A percentile compares a stretch with the other conserved stretches of the same genome.
Conservation (phyloP, 2,329 filamentous ascomycete genomes). For the Cladophialophora psammophila region DNA sequence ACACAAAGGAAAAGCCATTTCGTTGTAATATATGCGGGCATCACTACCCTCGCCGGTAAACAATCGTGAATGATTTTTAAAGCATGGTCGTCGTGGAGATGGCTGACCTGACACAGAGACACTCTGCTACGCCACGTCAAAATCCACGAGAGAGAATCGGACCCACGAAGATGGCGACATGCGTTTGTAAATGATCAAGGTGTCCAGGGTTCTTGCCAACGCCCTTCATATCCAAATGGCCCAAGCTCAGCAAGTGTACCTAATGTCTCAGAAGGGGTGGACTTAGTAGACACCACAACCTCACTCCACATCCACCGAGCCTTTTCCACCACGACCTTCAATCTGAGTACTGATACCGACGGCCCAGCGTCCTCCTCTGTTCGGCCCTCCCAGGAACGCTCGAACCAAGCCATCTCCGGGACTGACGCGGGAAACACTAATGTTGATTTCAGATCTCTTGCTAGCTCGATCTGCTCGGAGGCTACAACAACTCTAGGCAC, state of each 20-base stretch:
- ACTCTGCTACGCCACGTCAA: slow-evolving; percentile 3
- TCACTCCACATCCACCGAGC: slow-evolving; percentile 1
- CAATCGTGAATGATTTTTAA: neutral
- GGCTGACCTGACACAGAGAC: neutral
- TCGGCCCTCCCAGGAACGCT: neutral
- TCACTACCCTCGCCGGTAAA: slow-evolving; percentile 3
- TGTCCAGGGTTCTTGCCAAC: neutral
- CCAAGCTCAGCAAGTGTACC: neutral
- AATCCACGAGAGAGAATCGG: neutral
- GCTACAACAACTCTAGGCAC: no score
- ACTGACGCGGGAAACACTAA: neutral
- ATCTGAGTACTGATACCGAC: neutral
- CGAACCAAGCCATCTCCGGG: neutral
- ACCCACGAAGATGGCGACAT: neutral
- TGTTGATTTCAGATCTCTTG: neutral
- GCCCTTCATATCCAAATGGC: neutral
- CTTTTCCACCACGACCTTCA: neutral
- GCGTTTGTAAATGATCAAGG: neutral
- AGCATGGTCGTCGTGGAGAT: neutral
- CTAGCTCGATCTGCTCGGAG: no score
- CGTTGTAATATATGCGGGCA: slow-evolving; percentile 1
- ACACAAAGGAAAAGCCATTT: neutral
- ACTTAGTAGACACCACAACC: neutral
- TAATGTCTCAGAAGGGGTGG: slow-evolving; percentile 1
- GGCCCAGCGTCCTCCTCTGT: neutral